phyloP scores from a whole-genome alignment of 2,329 filamentous ascomycete species.

The Tolypocladium sp. region DNA sequence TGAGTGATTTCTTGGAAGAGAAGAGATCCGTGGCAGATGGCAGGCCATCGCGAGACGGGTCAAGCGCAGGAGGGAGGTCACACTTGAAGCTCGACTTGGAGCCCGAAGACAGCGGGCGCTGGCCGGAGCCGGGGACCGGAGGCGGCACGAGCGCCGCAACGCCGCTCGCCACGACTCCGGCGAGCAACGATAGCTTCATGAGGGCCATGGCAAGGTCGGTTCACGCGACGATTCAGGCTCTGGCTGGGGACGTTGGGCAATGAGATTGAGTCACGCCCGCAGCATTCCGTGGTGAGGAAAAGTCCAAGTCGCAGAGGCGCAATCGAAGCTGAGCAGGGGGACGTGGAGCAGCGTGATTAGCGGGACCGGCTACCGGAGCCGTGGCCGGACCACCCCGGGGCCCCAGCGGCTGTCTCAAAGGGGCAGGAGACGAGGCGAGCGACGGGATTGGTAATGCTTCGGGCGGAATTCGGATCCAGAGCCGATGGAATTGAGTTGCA shows the following conservation, averaged over 20 bases:
- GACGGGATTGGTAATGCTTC: not conserved
- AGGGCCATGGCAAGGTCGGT: not conserved
- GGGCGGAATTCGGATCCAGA: not conserved
- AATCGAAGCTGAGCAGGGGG: not conserved
- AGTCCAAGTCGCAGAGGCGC: not conserved
- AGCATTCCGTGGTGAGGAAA: not conserved
- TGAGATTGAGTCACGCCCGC: not conserved
- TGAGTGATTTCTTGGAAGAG: conserved; percentile 20
- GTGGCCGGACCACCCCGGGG: not conserved
- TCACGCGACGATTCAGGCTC: not conserved
- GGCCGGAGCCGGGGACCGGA: not conserved
- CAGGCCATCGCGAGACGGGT: conserved; percentile 20
- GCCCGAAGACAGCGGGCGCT: not conserved
- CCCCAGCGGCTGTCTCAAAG: not conserved
- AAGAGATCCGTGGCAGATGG: conserved; percentile 22
- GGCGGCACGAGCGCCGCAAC: conserved; percentile 2
- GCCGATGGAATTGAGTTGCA: not conserved
- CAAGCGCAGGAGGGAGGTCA: conserved; percentile 22
- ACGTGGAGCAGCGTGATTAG: not conserved
- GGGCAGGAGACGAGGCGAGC: not conserved
- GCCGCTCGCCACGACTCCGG: not conserved
- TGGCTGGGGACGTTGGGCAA: not conserved
- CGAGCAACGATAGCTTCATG: not conserved
- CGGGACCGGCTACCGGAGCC: not conserved
- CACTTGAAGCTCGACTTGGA: conserved; percentile 14